These are phyloP conservation scores for Plasmodium malariae DNA, from an alignment of 169 alveolate genomes.

Conservation along the genomic window DNA sequence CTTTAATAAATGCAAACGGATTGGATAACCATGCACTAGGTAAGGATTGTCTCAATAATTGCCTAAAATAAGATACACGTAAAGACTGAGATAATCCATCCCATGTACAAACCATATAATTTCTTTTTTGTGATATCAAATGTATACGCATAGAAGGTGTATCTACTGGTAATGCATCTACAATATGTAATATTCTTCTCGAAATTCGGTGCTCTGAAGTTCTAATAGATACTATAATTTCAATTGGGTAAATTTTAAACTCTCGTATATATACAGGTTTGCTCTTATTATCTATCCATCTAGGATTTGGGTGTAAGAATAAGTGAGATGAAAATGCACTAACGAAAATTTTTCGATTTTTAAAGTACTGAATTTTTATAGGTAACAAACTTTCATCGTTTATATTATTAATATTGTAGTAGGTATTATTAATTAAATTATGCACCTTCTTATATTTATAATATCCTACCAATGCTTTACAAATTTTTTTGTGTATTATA, in stretches of 20 bases:
- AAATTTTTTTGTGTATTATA: conserved; percentile 26
- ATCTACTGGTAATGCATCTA: conserved; percentile 93
- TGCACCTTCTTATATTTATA: conserved; percentile 63
- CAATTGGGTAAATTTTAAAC: conserved; percentile 87
- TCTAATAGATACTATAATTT: conserved; percentile 89
- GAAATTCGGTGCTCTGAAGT: conserved; percentile 91
- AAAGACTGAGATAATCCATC: conserved; percentile 89
- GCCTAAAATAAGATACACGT: conserved; percentile 89
- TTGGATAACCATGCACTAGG: conserved; percentile 93
- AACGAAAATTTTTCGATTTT: conserved; percentile 74
- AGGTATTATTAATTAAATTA: conserved; percentile 59
- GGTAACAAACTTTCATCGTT: conserved; percentile 69
- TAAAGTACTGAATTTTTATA: conserved; percentile 75
- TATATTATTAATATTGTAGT: conserved; percentile 40
- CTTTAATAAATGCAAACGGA: conserved; percentile 89
- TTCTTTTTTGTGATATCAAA: conserved; percentile 86
- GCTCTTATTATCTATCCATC: conserved; percentile 84
- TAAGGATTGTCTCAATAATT: conserved; percentile 90
- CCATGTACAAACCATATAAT: conserved; percentile 87
- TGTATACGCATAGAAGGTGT: conserved; percentile 92
- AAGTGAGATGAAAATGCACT: conserved; percentile 78
- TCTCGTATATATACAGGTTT: conserved; percentile 88
- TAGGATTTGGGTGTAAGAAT: conserved; percentile 85
- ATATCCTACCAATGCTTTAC: conserved; percentile 54
- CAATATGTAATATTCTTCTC: conserved; percentile 88